Base-by-base conservation (phyloP, 495 filamentous ascomycete genomes). In the Saxispiralis lemnorum region DNA sequence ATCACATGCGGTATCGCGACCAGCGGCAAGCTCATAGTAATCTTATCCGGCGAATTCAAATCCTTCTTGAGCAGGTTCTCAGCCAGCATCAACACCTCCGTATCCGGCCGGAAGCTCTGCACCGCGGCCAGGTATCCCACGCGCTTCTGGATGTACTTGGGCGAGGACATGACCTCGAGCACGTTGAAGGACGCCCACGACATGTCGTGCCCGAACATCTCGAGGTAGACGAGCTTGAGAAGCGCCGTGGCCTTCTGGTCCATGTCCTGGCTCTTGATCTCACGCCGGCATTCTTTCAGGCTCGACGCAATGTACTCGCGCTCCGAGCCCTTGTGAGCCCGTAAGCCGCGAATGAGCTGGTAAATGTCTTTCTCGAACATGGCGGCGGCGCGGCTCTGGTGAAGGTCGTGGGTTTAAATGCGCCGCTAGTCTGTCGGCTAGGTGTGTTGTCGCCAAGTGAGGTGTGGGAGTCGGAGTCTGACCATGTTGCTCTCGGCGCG, bases 121-220 rank as follows among this genome's bases (percentile, higher is more conserved):
- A 88, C 83, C 1, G 89, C 89, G 3, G 80, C 88, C n/a, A 97
- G 73, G 62, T 97, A 97, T 19, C 86, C 89, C 34, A 93, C 83
- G 46, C 89, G 66, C 59, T 97, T 97, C 58, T 94, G 89, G 31
- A 81, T 68, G 59, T 94, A 94, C 60, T 94, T 95, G 13, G 78
- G 61, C 6, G 83, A 89, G 17, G 86, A 92, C 89, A 97, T 97
- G 60, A 97, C 89, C 63, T 97, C 89, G 28, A 97, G 77, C 11
- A 95, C 89, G 59, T 96, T 82, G 60, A 97, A 97, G 7, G 85
- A 84, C 15, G 92, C 89, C 89, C 89, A 97, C 0, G 89, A 95
- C 89, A 97, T 97, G 63, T 97, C 89, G 56, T 97, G 82, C 10
- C 89, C 89, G 56, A 94, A 85, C 89, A 97, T 97, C 59, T 97